Conservation (phyloP, 495 filamentous ascomycete genomes). For the Talaromyces trachyspermus region DNA sequence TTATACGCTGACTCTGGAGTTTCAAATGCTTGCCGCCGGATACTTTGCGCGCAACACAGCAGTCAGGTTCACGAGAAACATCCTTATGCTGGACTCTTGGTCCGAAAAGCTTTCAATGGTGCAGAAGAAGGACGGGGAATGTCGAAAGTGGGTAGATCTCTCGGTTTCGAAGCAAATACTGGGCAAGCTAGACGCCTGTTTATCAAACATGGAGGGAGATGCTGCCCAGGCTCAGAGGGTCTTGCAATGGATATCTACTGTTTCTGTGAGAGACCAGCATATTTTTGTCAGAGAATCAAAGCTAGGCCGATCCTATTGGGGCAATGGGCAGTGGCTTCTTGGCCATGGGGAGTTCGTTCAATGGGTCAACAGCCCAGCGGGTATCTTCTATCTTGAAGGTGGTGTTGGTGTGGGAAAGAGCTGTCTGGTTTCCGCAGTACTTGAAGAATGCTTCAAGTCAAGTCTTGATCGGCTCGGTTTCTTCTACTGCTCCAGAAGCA, state of each 20-base stretch:
- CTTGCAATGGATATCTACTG: neutral
- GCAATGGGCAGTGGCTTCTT: neutral
- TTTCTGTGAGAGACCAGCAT: neutral
- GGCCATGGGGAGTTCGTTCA: neutral
- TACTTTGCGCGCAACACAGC: neutral
- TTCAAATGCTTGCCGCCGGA: slow-evolving; percentile 1
- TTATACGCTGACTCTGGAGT: neutral
- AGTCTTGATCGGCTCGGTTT: neutral
- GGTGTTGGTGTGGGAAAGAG: neutral
- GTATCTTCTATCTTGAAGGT: neutral
- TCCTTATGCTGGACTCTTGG: neutral
- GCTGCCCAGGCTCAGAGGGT: neutral
- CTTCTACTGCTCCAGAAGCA: neutral
- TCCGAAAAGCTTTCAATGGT: neutral
- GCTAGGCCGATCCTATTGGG: neutral
- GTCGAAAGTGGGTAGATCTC: neutral
- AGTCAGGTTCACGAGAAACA: neutral
- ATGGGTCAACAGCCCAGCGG: neutral
- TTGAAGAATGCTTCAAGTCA: neutral
- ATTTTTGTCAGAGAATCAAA: neutral
- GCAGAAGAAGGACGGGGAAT: neutral
- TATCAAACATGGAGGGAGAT: neutral
- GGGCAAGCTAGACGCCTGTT: neutral
- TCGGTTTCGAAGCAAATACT: neutral
- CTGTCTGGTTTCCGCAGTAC: neutral